A percentile compares a stretch with the other conserved stretches of the same genome.
Evolutionary conservation across 345 rosid genomes (phyloP).

Genomic region (Aethionema arabicum): DNA sequence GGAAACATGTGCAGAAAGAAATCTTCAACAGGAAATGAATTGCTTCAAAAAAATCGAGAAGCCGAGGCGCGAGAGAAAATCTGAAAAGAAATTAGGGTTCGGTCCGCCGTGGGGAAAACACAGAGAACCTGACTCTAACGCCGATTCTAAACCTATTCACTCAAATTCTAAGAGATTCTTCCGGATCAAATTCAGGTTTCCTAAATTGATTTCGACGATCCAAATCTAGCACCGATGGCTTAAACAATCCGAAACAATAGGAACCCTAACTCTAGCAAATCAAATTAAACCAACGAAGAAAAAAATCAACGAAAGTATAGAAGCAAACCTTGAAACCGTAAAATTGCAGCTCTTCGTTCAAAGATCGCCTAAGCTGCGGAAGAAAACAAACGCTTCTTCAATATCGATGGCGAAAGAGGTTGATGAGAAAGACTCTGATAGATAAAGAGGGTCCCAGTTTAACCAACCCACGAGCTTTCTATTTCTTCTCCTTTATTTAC

Average conservation of each 20-base stretch:
- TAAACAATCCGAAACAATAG: not conserved
- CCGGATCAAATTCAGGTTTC: too few species aligned
- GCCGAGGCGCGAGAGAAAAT: not conserved
- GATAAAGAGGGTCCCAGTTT: not conserved
- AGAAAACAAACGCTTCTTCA: not conserved
- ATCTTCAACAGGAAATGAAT: not conserved
- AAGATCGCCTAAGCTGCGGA: constrained; percentile 3
- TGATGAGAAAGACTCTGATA: not conserved
- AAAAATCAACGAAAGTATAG: not conserved
- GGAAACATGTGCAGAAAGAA: not conserved
- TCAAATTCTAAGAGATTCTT: not conserved
- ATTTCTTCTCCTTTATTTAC: too few species aligned
- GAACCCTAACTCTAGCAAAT: constrained; percentile 1
- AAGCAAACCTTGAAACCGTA: constrained; percentile 13
- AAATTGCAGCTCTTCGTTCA: not conserved
- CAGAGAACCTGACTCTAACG: not conserved
- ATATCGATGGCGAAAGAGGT: not conserved
- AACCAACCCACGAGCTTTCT: too few species aligned
- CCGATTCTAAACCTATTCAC: not conserved
- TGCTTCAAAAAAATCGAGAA: not conserved
- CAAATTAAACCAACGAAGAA: not conserved
- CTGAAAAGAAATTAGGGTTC: not conserved
- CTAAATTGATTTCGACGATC: too few species aligned
- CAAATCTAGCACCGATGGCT: not conserved
- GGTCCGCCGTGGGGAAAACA: not conserved